Conservation (phyloP, 371 early-diverging fungal genomes). For the Entomophthora muscae region DNA sequence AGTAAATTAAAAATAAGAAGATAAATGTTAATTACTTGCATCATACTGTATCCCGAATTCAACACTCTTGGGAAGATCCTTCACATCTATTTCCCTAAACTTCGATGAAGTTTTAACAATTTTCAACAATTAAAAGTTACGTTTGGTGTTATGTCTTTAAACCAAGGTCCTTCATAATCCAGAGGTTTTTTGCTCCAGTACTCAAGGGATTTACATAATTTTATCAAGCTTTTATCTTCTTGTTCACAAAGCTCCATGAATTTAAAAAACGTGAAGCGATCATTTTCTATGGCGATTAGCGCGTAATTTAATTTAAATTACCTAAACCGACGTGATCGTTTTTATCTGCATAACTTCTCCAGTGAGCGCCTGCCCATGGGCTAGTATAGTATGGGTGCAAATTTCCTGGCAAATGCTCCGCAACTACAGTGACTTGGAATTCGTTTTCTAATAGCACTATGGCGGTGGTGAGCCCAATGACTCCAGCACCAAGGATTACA, state of each 20-base stretch:
- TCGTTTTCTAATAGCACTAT: constrained; percentile 23
- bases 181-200: constrained; percentile 24
- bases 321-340: constrained; percentile 16
- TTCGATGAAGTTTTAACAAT: constrained; percentile 9
- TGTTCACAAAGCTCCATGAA: constrained; percentile 23
- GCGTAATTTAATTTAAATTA: background rate
- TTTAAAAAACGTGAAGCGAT: constrained; percentile 21
- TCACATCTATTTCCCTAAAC: constrained; percentile 19
- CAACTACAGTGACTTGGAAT: constrained; percentile 32
- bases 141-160: constrained; percentile 23
- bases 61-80: constrained; percentile 22
- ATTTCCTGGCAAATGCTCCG: constrained; percentile 34
- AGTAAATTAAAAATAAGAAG: background rate
- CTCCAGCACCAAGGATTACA: constrained; percentile 54
- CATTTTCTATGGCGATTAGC: constrained; percentile 19
- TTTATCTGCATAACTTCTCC: constrained; percentile 36
- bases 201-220: constrained; percentile 20
- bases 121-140: constrained; percentile 16
- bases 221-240: constrained; percentile 21
- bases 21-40: constrained; percentile 17
- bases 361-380: constrained; percentile 58
- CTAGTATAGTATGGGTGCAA: constrained; percentile 39
- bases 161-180: constrained; percentile 28
- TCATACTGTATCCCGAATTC: constrained; percentile 30
- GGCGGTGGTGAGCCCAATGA: constrained; percentile 49